Percentiles rank a stretch among this genome's conserved stretches.
Conservation (phyloP, 169 alveolate species). For the Miamiensis avidus region DNA sequence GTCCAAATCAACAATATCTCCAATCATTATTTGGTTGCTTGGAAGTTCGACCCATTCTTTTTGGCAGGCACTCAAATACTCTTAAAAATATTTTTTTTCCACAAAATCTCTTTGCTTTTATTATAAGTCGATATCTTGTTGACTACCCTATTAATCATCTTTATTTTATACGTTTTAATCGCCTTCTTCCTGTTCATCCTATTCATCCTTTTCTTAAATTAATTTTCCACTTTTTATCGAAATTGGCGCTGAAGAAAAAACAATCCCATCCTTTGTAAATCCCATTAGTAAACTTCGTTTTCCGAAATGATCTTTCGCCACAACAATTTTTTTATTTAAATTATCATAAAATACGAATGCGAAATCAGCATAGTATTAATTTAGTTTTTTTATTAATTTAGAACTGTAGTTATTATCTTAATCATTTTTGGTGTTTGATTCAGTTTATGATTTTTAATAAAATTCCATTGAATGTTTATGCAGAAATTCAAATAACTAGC, state of each 20-base stretch:
- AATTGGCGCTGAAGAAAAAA: slow-evolving; percentile 44
- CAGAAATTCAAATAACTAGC: slow-evolving; percentile 30
- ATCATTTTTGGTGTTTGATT: background rate
- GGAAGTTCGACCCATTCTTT: slow-evolving; percentile 46
- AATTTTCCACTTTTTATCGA: slow-evolving; percentile 31
- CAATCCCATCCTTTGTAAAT: slow-evolving; percentile 44
- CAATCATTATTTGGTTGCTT: slow-evolving; percentile 18
- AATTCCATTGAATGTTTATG: background rate
- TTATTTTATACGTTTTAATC: slow-evolving; percentile 21
- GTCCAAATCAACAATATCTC: slow-evolving; percentile 1
- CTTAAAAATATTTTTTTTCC: slow-evolving; percentile 41
- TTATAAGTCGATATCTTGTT: background rate
- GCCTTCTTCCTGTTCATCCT: slow-evolving; percentile 45
- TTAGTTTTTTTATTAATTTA: slow-evolving; percentile 16
- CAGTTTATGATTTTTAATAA: background rate
- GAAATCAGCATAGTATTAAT: slow-evolving; percentile 55
- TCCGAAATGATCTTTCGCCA: slow-evolving; percentile 75
- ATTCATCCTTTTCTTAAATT: slow-evolving; percentile 31
- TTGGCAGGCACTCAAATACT: slow-evolving; percentile 15
- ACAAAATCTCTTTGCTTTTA: background rate
- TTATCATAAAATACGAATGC: slow-evolving; percentile 65
- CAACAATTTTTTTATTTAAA: slow-evolving; percentile 43
- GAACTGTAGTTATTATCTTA: slow-evolving; percentile 15
- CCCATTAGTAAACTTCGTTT: slow-evolving; percentile 70
- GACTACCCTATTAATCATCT: background rate